Evolutionary conservation across 148 eudicot genomes (phyloP).

Genomic region (Chenopodium formosanum): DNA sequence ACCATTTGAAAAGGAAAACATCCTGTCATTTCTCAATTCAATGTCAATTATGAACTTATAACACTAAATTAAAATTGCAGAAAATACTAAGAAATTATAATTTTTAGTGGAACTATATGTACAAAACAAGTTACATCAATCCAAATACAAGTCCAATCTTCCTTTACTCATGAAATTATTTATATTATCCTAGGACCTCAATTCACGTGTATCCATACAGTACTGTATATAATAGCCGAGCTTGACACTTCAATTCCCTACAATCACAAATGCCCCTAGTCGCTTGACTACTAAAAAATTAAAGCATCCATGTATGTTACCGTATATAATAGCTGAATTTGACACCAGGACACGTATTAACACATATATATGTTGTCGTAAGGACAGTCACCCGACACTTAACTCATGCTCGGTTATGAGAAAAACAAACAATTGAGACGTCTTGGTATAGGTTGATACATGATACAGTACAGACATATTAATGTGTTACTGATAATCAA

Average conservation of each 20-base stretch:
- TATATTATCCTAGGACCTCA: constrained; percentile 3
- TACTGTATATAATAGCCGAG: too few relatives aligned
- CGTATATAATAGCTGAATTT: background rate
- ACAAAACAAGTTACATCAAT: background rate
- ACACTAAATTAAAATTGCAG: background rate
- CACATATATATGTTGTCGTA: background rate
- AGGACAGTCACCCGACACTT: background rate
- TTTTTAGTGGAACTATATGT: background rate
- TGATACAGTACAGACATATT: background rate
- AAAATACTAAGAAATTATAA: background rate
- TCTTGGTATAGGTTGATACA: background rate
- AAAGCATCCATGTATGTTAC: too few relatives aligned
- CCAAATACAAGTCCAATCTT: background rate
- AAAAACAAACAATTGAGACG: background rate
- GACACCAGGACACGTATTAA: background rate
- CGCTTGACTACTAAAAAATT: background rate
- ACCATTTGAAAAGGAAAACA: background rate
- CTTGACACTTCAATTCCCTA: too few relatives aligned
- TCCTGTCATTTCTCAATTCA: background rate
- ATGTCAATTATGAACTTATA: background rate
- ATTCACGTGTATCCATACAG: background rate
- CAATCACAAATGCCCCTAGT: background rate
- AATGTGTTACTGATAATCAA: background rate
- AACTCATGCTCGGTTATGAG: background rate
- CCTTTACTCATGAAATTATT: background rate